Evolutionary conservation across 192 early-diverging fungal species (phyloP).

Genomic region (Coemansia erecta): DNA sequence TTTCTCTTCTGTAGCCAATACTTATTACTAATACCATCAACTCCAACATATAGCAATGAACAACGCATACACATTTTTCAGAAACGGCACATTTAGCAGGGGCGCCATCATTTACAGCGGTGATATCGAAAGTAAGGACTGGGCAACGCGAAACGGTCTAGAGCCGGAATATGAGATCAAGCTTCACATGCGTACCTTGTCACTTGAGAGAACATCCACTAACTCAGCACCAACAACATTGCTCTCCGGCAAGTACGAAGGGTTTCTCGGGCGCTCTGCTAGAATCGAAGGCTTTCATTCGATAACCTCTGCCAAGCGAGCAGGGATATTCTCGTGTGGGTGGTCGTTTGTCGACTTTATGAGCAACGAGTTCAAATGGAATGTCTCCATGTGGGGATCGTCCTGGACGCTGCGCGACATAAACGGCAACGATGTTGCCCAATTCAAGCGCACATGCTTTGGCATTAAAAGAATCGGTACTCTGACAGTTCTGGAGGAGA

Average conservation of each 20-base stretch:
- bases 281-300: constrained; percentile 8
- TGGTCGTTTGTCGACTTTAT: constrained; percentile 29
- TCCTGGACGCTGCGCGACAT: constrained; percentile 12
- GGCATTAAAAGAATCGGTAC: constrained; percentile 4
- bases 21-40: not conserved
- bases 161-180: not conserved
- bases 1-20: not conserved
- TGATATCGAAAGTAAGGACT: not conserved
- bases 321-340: not conserved
- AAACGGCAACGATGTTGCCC: constrained; percentile 10
- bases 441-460: constrained; percentile 1
- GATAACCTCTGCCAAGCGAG: constrained; percentile 7
- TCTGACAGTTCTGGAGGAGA: constrained; percentile 5
- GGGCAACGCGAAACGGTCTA: not conserved
- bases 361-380: constrained; percentile 20
- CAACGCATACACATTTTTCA: constrained; percentile 1
- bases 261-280: not conserved
- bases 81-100: not conserved
- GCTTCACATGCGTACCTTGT: not conserved
- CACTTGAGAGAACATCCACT: not conserved
- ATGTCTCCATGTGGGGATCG: constrained; percentile 1
- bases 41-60: not conserved
- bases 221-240: not conserved
- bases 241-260: not conserved
- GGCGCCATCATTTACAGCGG: not conserved